Percentiles rank a stretch among this genome's conserved stretches.
phyloP scores from a whole-genome alignment of 208 protist genomes.

The Trypanosoma grayi region DNA sequence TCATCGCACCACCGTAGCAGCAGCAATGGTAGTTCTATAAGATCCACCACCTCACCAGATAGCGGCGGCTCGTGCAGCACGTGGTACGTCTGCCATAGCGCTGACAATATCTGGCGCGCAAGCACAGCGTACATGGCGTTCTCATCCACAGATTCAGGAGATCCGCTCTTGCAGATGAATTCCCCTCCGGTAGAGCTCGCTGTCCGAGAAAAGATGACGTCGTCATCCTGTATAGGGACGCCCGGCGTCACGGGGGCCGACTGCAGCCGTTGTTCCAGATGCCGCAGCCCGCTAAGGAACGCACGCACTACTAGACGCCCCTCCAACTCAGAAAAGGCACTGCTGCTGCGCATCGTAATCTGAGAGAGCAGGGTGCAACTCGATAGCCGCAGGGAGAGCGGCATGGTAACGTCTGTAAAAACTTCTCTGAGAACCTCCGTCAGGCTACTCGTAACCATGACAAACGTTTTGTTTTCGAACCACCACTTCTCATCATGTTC shows the following conservation, averaged over 20 bases:
- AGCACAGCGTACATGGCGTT: slow-evolving; percentile 20
- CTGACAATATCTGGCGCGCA: slow-evolving; percentile 27
- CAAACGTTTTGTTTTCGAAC: slow-evolving; percentile 52
- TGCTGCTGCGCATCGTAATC: slow-evolving; percentile 40
- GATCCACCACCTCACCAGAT: slow-evolving; percentile 49
- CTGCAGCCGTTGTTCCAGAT: slow-evolving; percentile 4
- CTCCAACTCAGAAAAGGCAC: slow-evolving; percentile 54
- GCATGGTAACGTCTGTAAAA: slow-evolving; percentile 28
- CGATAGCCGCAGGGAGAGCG: slow-evolving; percentile 39
- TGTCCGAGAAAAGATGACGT: neutral
- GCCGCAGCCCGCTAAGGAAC: slow-evolving; percentile 33
- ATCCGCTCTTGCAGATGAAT: neutral
- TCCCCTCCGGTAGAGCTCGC: neutral
- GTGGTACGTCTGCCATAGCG: slow-evolving; percentile 61
- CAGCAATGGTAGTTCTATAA: slow-evolving; percentile 65
- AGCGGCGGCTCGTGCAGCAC: slow-evolving; percentile 42
- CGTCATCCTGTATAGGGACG: no score
- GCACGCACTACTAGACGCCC: slow-evolving; percentile 54
- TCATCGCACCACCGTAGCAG: slow-evolving; percentile 27
- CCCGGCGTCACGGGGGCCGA: neutral
- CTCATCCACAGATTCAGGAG: neutral
- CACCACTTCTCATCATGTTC: slow-evolving; percentile 24
- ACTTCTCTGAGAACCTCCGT: slow-evolving; percentile 37
- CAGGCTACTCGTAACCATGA: slow-evolving; percentile 38
- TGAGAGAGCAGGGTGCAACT: slow-evolving; percentile 41